phyloP scores from a whole-genome alignment of 352 stramenopile genomes.

The Blastocystis sp. region DNA sequence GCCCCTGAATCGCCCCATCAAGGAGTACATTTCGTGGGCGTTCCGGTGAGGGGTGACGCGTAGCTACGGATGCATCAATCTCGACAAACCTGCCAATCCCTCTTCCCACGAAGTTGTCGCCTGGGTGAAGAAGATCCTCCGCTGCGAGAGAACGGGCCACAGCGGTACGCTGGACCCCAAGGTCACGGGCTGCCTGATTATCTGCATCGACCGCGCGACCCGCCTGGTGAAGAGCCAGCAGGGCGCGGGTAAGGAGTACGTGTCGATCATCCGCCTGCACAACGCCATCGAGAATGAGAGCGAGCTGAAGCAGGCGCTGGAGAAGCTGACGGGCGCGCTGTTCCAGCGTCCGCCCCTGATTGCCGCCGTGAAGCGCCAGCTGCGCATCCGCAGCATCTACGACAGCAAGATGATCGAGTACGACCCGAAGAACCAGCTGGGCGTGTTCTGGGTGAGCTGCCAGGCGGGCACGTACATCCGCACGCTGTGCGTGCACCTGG shows the following conservation, averaged over 20 bases:
- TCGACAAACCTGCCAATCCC: slow-evolving; percentile 99
- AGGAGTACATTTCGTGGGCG: slow-evolving; percentile 85
- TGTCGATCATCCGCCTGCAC: slow-evolving; percentile 95
- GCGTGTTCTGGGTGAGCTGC: slow-evolving; percentile 83
- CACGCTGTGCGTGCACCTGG: slow-evolving; percentile 98
- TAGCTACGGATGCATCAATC: slow-evolving; percentile 97
- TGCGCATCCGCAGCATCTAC: slow-evolving; percentile 99
- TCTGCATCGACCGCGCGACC: slow-evolving; percentile 98
- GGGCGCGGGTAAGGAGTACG: slow-evolving; percentile 97
- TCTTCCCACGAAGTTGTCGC: slow-evolving; percentile 97
- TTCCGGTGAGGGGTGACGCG: neutral
- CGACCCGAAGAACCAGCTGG: slow-evolving; percentile 92
- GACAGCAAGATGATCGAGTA: slow-evolving; percentile 97
- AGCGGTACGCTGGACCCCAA: slow-evolving; percentile 98
- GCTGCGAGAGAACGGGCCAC: slow-evolving; percentile 99
- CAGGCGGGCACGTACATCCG: slow-evolving; percentile 99
- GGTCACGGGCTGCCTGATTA: slow-evolving; percentile 98
- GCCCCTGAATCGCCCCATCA: slow-evolving; percentile 91
- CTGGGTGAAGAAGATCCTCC: slow-evolving; percentile 98
- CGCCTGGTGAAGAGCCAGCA: slow-evolving; percentile 85
- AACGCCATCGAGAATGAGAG: slow-evolving; percentile 86
- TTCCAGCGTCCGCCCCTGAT: slow-evolving; percentile 99
- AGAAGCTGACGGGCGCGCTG: slow-evolving; percentile 96
- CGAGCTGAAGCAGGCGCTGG: slow-evolving; percentile 88
- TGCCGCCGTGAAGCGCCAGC: slow-evolving; percentile 97